These are phyloP conservation scores for Alternaria viburni DNA, from an alignment of 2,329 filamentous ascomycete genomes.

Conservation along the genomic window DNA sequence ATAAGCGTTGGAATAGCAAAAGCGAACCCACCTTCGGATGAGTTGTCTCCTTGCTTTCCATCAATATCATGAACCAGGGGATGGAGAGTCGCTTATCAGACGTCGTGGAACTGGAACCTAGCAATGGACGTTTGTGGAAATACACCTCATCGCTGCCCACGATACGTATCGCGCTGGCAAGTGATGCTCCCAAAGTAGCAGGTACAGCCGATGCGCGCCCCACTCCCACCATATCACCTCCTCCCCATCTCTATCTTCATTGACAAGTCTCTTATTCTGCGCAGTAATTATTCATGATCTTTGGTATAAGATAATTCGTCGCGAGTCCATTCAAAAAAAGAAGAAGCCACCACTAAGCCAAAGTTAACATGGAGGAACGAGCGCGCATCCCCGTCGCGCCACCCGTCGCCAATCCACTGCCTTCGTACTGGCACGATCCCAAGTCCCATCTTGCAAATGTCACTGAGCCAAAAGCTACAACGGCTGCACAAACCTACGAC, in stretches of 20 bases:
- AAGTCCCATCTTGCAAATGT: slow-evolving; percentile 46
- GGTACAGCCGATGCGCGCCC: slow-evolving; percentile 6
- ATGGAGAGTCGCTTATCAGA: background rate
- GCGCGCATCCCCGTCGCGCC: slow-evolving; percentile 37
- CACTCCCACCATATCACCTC: background rate
- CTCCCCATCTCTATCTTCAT: background rate
- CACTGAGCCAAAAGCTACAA: slow-evolving; percentile 33
- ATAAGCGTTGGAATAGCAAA: slow-evolving; percentile 12
- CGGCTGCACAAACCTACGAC: slow-evolving; percentile 35
- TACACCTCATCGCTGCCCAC: background rate
- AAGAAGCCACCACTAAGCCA: background rate
- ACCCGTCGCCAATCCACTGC: slow-evolving; percentile 42
- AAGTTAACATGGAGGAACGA: slow-evolving; percentile 35
- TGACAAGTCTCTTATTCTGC: background rate
- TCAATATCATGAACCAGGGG: background rate
- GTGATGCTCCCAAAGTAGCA: slow-evolving; percentile 8
- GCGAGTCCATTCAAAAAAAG: background rate
- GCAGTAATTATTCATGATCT: too few relatives aligned
- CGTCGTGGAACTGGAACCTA: background rate
- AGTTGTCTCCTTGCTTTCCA: background rate
- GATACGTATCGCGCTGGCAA: background rate
- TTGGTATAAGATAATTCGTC: accelerated
- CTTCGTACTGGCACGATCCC: slow-evolving; percentile 52
- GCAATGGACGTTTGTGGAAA: accelerated
- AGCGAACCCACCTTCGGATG: background rate